Conservation (phyloP, 116 monocot species). For the Zostera marina region DNA sequence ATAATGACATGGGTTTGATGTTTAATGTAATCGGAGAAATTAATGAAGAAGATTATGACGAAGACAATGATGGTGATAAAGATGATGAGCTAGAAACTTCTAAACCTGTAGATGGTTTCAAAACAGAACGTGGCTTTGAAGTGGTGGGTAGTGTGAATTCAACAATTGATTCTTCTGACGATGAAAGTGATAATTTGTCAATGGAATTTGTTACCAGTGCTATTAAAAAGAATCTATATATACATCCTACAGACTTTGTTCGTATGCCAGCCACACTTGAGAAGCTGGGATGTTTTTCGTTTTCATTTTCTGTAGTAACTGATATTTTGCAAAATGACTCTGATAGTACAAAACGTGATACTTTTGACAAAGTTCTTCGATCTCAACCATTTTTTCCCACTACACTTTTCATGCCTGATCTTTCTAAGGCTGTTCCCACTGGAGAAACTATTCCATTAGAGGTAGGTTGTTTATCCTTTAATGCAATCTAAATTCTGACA, state of each 20-base stretch:
- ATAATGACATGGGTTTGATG: constrained; percentile 44
- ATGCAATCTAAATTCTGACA: too few relatives aligned
- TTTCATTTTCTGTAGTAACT: constrained; percentile 32
- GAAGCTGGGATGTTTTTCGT: constrained; percentile 35
- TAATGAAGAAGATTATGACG: constrained; percentile 42
- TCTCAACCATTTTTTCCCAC: constrained; percentile 17
- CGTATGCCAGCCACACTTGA: constrained; percentile 67
- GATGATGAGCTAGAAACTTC: constrained; percentile 34
- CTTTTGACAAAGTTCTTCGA: constrained; percentile 11
- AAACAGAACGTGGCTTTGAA: constrained; percentile 28
- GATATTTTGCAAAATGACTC: constrained; percentile 23
- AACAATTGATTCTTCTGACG: constrained; percentile 15
- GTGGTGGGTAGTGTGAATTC: constrained; percentile 27
- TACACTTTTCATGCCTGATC: constrained; percentile 45
- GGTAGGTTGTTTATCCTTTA: constrained; percentile 11
- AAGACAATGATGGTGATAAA: constrained; percentile 18
- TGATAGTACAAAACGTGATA: constrained; percentile 9
- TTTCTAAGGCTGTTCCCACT: constrained; percentile 30
- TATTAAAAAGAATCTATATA: constrained; percentile 22
- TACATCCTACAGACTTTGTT: constrained; percentile 22
- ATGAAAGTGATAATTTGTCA: constrained; percentile 24
- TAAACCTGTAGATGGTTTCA: constrained; percentile 29
- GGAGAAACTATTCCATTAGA: constrained; percentile 52
- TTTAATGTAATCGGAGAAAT: constrained; percentile 76
- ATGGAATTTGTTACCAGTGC: constrained; percentile 41